Evolutionary conservation across 495 filamentous ascomycete genomes (phyloP).

Genomic region (Penicillium longicatenatum): DNA sequence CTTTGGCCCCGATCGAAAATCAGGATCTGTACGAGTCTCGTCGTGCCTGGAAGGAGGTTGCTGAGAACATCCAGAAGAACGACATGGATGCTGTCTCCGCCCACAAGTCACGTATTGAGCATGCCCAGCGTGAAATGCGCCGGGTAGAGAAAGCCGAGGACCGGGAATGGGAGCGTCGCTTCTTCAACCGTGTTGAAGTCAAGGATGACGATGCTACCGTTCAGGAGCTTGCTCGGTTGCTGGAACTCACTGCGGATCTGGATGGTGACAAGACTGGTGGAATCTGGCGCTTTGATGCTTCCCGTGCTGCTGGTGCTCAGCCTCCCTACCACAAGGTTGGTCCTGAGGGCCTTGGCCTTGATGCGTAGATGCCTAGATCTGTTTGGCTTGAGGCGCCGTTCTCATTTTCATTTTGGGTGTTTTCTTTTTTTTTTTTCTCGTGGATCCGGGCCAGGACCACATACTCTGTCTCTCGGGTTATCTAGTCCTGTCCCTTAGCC

Average conservation of each 20-base stretch:
- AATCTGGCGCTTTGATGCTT: constrained; percentile 79
- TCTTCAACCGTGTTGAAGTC: constrained; percentile 64
- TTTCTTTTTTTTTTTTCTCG: constrained; percentile 11
- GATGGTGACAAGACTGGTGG: constrained; percentile 85
- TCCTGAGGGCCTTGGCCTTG: constrained; percentile 42
- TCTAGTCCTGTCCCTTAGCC: neutral
- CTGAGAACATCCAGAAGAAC: constrained; percentile 71
- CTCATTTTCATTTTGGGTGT: neutral
- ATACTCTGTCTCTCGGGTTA: neutral
- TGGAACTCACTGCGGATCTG: constrained; percentile 52
- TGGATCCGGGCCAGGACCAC: constrained; percentile 8
- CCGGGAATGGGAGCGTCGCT: constrained; percentile 79
- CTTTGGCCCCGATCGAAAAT: constrained; percentile 69
- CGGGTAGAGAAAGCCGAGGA: constrained; percentile 77
- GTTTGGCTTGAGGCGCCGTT: neutral
- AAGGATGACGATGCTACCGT: constrained; percentile 58
- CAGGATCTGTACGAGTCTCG: constrained; percentile 89
- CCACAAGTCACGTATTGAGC: constrained; percentile 90
- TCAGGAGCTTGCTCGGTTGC: constrained; percentile 54
- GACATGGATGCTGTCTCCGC: constrained; percentile 78
- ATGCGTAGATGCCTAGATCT: constrained; percentile 17
- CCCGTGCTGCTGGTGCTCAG: constrained; percentile 56
- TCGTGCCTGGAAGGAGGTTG: constrained; percentile 86
- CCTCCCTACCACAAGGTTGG: constrained; percentile 48
- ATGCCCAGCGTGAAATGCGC: constrained; percentile 81